Conservation (phyloP, 1,284 basidiomycete species). For the Moesziomyces parantarcticus region DNA sequence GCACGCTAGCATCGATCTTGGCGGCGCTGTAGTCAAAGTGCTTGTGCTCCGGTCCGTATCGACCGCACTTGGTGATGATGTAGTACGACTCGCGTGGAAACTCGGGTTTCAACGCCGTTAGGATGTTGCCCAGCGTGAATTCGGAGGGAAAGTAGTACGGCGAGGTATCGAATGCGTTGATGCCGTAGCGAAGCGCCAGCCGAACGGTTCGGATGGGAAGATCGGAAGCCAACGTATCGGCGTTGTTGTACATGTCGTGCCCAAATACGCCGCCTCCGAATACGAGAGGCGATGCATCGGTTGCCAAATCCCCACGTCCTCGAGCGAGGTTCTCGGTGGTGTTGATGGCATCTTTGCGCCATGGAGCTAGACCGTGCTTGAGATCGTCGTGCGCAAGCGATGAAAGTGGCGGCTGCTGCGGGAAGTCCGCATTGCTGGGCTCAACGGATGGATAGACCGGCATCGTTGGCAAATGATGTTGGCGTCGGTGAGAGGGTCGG, state of each 20-base stretch:
- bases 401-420: slow-evolving; percentile 32
- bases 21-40: slow-evolving; percentile 84
- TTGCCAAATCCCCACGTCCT: slow-evolving; percentile 16
- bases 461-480: slow-evolving; percentile 13
- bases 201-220: slow-evolving; percentile 70
- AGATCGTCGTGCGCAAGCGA: slow-evolving; percentile 31
- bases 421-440: slow-evolving; percentile 39
- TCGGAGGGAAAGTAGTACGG: slow-evolving; percentile 91
- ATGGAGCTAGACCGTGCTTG: slow-evolving; percentile 38
- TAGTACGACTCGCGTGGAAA: slow-evolving; percentile 69
- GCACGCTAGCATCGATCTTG: slow-evolving; percentile 78
- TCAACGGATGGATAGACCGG: slow-evolving; percentile 49
- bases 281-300: slow-evolving; percentile 53
- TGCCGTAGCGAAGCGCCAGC: slow-evolving; percentile 78
- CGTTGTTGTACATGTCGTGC: slow-evolving; percentile 60
- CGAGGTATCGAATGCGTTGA: slow-evolving; percentile 84
- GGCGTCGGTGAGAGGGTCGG: neutral
- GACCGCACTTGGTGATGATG: slow-evolving; percentile 85
- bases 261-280: slow-evolving; percentile 65
- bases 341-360: slow-evolving; percentile 28
- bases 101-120: slow-evolving; percentile 64
- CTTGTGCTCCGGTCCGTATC: slow-evolving; percentile 75
- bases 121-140: slow-evolving; percentile 78
- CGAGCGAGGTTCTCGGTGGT: slow-evolving; percentile 11
- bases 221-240: slow-evolving; percentile 41